Percentiles rank a stretch among this genome's conserved stretches.
These are phyloP conservation scores for Sphaerulina musiva DNA, from an alignment of 2,329 filamentous ascomycete genomes.

Conservation along the genomic window DNA sequence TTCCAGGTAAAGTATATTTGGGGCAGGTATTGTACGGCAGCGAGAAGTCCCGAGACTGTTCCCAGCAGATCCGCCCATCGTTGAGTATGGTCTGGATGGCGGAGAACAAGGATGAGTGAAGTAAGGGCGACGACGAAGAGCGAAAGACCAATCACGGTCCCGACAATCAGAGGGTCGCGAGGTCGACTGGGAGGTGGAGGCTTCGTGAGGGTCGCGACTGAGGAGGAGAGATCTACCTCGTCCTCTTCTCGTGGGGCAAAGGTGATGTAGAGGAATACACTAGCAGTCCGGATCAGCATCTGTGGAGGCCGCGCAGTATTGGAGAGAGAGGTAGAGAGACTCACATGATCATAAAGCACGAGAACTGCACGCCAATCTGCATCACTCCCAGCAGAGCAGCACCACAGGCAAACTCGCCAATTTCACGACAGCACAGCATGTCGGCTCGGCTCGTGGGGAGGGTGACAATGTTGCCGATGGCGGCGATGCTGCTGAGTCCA, in stretches of 20 bases:
- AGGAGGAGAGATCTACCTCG: constrained; percentile 30
- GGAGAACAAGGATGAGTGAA: constrained; percentile 59
- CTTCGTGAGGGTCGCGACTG: constrained; percentile 39
- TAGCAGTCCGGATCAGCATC: constrained; percentile 34
- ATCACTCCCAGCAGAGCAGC: constrained; percentile 81
- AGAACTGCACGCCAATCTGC: constrained; percentile 87
- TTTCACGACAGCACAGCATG: constrained; percentile 75
- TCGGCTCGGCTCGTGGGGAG: constrained; percentile 77
- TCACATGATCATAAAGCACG: constrained; percentile 86
- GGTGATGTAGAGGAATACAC: constrained; percentile 84
- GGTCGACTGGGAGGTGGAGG: constrained; percentile 55
- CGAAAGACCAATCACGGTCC: constrained; percentile 65
- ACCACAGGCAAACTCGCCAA: constrained; percentile 74
- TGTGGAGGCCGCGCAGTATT: too few species aligned
- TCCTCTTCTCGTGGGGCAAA: constrained; percentile 61
- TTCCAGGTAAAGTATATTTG: constrained; percentile 90
- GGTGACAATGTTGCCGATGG: constrained; percentile 86
- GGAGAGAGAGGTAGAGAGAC: constrained; percentile 27
- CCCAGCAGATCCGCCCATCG: constrained; percentile 83
- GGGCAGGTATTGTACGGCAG: constrained; percentile 85
- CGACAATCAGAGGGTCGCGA: constrained; percentile 70
- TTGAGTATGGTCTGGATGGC: constrained; percentile 58
- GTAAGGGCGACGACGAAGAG: constrained; percentile 62
- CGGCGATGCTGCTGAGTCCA: constrained; percentile 74
- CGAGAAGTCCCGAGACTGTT: constrained; percentile 67